These are phyloP conservation scores for Shiraia sp. DNA, from an alignment of 2,329 filamentous ascomycete species.

Conservation along the genomic window DNA sequence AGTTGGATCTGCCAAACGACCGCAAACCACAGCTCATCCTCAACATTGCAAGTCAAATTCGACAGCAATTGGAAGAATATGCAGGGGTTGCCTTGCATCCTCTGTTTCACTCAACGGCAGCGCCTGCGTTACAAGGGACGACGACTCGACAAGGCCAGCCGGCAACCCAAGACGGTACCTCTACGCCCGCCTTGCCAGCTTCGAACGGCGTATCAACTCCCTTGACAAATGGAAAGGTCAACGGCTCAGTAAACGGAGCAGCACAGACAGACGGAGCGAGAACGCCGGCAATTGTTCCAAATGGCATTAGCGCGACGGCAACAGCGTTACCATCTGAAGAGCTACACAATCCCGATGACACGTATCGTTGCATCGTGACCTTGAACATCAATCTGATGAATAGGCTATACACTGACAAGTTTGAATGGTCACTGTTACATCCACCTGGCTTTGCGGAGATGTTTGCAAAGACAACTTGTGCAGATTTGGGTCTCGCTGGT, in stretches of 20 bases:
- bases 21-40: conserved; percentile 64
- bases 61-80: conserved; percentile 93
- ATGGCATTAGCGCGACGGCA: conserved; percentile 71
- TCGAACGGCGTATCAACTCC: conserved; percentile 61
- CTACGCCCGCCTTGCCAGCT: conserved; percentile 50
- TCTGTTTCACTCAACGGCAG: conserved; percentile 70
- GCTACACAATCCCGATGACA: conserved; percentile 86
- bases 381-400: conserved; percentile 91
- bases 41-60: conserved; percentile 91
- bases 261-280: conserved; percentile 47
- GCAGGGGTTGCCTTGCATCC: conserved; percentile 92
- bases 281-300: conserved; percentile 52
- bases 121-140: conserved; percentile 34
- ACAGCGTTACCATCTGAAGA: conserved; percentile 67
- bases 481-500: conserved; percentile 83
- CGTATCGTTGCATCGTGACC: conserved; percentile 89
- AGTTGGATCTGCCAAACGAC: conserved; percentile 85
- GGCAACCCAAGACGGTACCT: conserved; percentile 56
- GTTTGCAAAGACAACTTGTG: conserved; percentile 90
- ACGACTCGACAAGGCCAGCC: conserved; percentile 40
- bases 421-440: conserved; percentile 95
- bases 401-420: conserved; percentile 92
- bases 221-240: conserved; percentile 56
- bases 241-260: too few relatives aligned
- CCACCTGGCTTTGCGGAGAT: conserved; percentile 88